Percentiles rank a stretch among this genome's conserved stretches.
phyloP scores from a whole-genome alignment of 2,329 filamentous ascomycete genomes.

The Trichoderma atroviride region DNA sequence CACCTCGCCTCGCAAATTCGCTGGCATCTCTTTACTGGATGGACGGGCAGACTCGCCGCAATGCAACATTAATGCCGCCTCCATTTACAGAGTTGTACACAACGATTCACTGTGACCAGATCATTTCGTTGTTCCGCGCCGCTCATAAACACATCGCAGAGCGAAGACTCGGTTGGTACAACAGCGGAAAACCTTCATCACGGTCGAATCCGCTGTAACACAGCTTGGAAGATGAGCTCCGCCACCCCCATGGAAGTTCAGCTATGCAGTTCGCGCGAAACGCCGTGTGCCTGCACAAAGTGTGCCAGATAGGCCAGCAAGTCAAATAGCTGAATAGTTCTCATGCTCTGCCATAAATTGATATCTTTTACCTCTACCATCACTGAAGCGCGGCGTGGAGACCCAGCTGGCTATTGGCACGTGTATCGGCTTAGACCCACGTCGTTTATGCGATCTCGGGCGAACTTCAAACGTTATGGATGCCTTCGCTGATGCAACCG shows the following conservation, averaged over 20 bases:
- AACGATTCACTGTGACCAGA: background rate
- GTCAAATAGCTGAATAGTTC: no score
- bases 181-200: background rate
- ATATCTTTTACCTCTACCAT: background rate
- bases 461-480: no score
- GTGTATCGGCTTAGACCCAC: no score
- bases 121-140: background rate
- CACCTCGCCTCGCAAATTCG: background rate
- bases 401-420: background rate
- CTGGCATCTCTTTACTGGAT: background rate
- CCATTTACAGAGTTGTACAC: background rate
- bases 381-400: background rate
- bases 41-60: background rate
- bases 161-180: background rate
- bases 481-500: no score
- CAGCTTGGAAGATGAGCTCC: background rate
- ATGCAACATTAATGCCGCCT: background rate
- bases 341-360: no score
- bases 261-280: no score
- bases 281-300: no score
- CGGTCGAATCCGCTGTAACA: background rate
- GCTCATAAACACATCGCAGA: background rate
- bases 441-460: no score
- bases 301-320: no score
- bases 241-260: background rate